phyloP scores from a whole-genome alignment of 495 filamentous ascomycete genomes.

The Xylaria curta region DNA sequence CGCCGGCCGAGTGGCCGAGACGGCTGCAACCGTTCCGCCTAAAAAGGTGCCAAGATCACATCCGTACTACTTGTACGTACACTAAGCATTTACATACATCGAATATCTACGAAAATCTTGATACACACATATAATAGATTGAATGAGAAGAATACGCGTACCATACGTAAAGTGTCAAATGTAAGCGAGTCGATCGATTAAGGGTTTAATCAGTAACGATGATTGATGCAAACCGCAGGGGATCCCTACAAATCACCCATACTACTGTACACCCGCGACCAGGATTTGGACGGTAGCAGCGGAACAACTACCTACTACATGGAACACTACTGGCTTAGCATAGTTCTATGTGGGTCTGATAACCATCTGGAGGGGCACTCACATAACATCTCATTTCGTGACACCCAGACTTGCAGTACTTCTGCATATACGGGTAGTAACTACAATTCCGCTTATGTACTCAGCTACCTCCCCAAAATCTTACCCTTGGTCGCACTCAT shows the following conservation, averaged over 20 bases:
- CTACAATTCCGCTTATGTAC: background rate
- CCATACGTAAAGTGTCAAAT: background rate
- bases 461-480: background rate
- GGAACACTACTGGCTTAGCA: too few species aligned
- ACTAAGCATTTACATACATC: background rate
- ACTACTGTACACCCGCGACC: background rate
- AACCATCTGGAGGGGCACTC: background rate
- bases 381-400: too few species aligned
- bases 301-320: background rate
- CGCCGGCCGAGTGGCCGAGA: background rate
- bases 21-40: background rate
- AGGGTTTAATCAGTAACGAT: background rate
- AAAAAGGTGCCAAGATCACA: background rate
- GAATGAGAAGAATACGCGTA: background rate
- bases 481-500: background rate
- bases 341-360: background rate
- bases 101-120: background rate
- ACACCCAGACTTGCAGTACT: too few species aligned
- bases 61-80: background rate
- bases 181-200: background rate
- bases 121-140: background rate
- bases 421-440: too few species aligned
- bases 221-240: background rate
- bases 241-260: background rate
- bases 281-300: background rate